These are phyloP conservation scores for Dalbergia oliveri DNA, from an alignment of 306 rosid genomes.

Conservation along the genomic window DNA sequence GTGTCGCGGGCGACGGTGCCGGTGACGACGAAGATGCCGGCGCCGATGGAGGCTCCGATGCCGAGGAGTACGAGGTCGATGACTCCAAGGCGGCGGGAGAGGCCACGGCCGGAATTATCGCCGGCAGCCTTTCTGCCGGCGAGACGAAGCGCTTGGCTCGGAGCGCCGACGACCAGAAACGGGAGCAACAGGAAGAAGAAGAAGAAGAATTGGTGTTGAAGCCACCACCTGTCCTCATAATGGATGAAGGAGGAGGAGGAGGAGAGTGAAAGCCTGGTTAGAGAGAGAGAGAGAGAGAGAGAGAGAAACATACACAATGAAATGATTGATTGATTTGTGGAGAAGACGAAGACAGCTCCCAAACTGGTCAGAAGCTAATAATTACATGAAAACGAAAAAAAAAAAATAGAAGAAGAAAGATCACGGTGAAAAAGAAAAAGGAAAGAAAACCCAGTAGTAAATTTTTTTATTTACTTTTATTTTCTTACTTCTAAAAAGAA, in stretches of 20 bases:
- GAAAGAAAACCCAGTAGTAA: no score
- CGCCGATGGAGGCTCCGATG: conserved; percentile 94
- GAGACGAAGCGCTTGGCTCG: conserved; percentile 66
- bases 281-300: background rate
- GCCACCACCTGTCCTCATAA: conserved; percentile 55
- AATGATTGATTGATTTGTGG: background rate
- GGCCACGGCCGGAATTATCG: conserved; percentile 65
- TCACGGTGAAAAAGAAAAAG: no score
- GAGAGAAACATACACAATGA: background rate
- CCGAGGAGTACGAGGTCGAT: conserved; percentile 90
- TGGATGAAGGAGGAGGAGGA: background rate
- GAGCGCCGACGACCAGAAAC: conserved; percentile 81
- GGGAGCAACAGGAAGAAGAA: conserved; percentile 55
- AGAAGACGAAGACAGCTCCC: background rate
- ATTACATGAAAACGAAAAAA: no score
- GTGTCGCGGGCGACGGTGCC: conserved; percentile 95
- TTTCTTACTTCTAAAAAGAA: no score
- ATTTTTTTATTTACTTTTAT: no score
- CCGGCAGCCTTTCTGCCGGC: conserved; percentile 64
- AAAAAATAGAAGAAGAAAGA: no score
- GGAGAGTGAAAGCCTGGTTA: background rate
- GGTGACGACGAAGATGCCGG: conserved; percentile 92
- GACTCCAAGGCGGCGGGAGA: conserved; percentile 83
- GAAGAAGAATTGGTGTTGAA: conserved; percentile 30
- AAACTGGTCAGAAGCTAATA: no score